These are phyloP conservation scores for Colletotrichum viniferum DNA, from an alignment of 2,329 filamentous ascomycete species.

Conservation along the genomic window DNA sequence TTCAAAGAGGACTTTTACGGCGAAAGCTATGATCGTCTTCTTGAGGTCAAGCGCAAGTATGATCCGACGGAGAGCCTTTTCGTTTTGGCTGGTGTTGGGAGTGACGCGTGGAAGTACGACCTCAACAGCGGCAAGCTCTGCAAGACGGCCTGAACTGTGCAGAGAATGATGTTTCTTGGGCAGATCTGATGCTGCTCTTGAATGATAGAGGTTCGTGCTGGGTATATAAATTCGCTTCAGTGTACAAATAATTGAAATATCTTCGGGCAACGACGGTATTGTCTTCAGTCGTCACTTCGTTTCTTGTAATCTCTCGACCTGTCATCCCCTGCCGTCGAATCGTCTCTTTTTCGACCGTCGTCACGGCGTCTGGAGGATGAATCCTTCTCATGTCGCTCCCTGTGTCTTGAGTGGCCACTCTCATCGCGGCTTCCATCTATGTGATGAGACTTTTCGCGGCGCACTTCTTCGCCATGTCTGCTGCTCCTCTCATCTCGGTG, in stretches of 20 bases:
- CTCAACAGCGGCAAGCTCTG: conserved; percentile 16
- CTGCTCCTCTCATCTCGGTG: not conserved
- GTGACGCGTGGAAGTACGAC: conserved; percentile 25
- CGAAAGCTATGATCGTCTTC: conserved; percentile 27
- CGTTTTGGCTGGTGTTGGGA: conserved; percentile 29
- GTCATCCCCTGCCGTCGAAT: not conserved
- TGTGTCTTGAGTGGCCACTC: not conserved
- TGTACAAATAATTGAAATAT: not conserved
- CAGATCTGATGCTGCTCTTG: not conserved
- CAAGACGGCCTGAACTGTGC: not conserved
- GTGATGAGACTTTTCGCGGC: not conserved
- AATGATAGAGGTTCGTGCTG: not conserved
- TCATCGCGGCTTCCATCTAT: not conserved
- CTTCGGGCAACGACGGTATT: not conserved
- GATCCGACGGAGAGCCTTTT: conserved; percentile 34
- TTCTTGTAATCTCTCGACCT: not conserved
- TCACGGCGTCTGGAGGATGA: not conserved
- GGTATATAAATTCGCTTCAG: not conserved
- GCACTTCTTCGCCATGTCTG: not conserved
- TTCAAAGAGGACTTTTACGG: conserved; percentile 35
- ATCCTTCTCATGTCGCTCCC: not conserved
- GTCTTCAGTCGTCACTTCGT: not conserved
- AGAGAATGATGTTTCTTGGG: not conserved
- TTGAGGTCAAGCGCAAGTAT: conserved; percentile 32
- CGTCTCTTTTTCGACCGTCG: not conserved